Evolutionary conservation across 345 rosid genomes (phyloP), one percentile per base, ranked within the genome.

Genomic region (Rhodamnia argentea): DNA sequence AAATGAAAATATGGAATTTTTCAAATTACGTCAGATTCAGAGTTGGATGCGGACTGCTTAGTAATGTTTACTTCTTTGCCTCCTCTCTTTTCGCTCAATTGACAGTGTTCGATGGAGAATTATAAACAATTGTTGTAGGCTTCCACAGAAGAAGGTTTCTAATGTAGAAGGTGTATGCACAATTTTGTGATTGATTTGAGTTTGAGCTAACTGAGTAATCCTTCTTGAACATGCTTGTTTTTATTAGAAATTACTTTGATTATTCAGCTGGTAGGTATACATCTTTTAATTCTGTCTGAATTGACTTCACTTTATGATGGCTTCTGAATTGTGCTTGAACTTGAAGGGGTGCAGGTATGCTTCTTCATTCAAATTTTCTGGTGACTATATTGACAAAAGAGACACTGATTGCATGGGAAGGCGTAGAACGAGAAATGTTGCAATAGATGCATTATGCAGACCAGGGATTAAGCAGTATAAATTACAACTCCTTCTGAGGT

Each of bases 341-440:
- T n/a, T 87, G 86, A 22, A 58, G 7, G 88, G 84, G 60, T 90
- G 90, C 87, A 97, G 99, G 90, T 97, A 97, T 92, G 98, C 98
- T 88, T 94, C 98, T 75, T 92, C 99, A 50, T 97, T 97, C 88
- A 93, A 96, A 83, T 97, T 92, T 93, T 86, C 95, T 84, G 98
- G 98, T 88, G 94, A 95, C 87, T 91, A 91, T 88, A 86, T 91
- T 74, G 99, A 97, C 90, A 87, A 91, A 87, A 95, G 86, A 89
- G 87, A 85, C 83, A 62, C 90, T 60, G 98, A 97, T 88, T 10
- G 81, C 88, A 92, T 91, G 86, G 89, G 92, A 88, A 94, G 99
- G 86, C 95, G 89, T 78, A 93, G 88, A 87, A 96, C 91, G 32
- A 93, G 92, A 89, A 92, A 95, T 85, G 87, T 95, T 83, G 99